These are phyloP conservation scores for Trichoderma sp. DNA, from an alignment of 2,329 filamentous ascomycete species.

Conservation along the genomic window DNA sequence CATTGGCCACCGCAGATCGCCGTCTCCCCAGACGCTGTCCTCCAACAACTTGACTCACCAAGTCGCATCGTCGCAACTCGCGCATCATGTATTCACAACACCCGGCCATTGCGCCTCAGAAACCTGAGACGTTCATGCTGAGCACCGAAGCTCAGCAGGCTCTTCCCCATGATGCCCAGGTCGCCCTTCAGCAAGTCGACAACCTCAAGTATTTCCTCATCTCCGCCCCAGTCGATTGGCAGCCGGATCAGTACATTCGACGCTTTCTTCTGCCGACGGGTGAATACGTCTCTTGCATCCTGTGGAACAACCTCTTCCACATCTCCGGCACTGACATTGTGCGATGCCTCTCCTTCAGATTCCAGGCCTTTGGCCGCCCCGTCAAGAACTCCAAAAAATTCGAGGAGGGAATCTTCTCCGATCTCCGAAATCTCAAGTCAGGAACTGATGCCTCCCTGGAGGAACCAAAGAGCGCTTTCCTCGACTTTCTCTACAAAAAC, in stretches of 20 bases:
- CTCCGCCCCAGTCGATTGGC: conserved; percentile 97
- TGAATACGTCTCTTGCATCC: conserved; percentile 97
- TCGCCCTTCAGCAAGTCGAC: conserved; percentile 96
- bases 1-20: conserved; percentile 9
- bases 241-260: conserved; percentile 92
- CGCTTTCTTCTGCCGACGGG: conserved; percentile 93
- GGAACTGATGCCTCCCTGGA: conserved; percentile 97
- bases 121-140: conserved; percentile 98
- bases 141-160: conserved; percentile 96
- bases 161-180: conserved; percentile 92
- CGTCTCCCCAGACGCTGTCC: not conserved
- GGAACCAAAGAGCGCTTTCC: conserved; percentile 96
- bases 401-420: conserved; percentile 98
- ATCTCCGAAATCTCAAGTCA: conserved; percentile 95
- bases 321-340: conserved; percentile 99
- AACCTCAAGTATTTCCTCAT: conserved; percentile 99
- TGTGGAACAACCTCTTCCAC: conserved; percentile 99
- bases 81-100: conserved; percentile 75
- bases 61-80: conserved; percentile 10
- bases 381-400: conserved; percentile 99
- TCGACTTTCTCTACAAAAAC: conserved; percentile 99
- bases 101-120: conserved; percentile 87
- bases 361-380: conserved; percentile 95
- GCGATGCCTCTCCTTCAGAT: conserved; percentile 94
- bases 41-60: conserved; percentile 1